phyloP scores from a whole-genome alignment of 768 basidiomycete genomes.

The Dioszegia aurantiaca region DNA sequence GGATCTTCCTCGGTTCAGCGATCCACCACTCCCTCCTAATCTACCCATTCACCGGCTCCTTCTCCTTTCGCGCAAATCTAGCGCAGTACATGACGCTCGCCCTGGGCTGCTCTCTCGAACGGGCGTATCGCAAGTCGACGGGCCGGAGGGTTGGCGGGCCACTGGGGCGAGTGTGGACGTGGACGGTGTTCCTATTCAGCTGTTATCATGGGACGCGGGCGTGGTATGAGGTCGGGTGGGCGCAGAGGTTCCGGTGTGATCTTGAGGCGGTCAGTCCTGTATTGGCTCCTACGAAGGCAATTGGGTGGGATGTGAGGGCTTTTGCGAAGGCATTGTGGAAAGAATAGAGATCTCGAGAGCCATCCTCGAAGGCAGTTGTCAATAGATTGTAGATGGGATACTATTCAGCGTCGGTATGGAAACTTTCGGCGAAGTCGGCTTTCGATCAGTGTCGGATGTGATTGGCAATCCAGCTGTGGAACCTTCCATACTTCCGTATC shows the following conservation, averaged over 20 bases:
- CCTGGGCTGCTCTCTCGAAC: conserved; percentile 6
- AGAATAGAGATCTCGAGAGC: too few species aligned
- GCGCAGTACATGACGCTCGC: conserved; percentile 1
- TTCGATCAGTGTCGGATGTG: too few species aligned
- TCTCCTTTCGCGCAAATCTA: conserved; percentile 11
- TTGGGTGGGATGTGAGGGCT: background rate
- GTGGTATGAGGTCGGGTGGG: conserved; percentile 12
- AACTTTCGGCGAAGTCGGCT: background rate
- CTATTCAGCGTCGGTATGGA: background rate
- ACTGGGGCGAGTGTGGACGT: conserved; percentile 10
- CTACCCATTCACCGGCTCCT: conserved; percentile 10
- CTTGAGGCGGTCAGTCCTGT: conserved; percentile 12
- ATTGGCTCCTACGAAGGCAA: background rate
- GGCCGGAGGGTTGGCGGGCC: conserved; percentile 9
- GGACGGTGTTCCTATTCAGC: background rate
- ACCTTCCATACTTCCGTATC: background rate
- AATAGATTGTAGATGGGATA: too few species aligned
- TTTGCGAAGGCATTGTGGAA: background rate
- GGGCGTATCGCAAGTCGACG: conserved; percentile 2
- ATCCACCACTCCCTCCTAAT: conserved; percentile 14
- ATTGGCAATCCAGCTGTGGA: too few species aligned
- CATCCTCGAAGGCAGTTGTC: too few species aligned
- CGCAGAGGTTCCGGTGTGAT: conserved; percentile 8
- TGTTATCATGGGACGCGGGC: conserved; percentile 1
- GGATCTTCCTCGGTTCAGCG: conserved; percentile 19